These are phyloP conservation scores for Metschnikowia hibisci DNA, from an alignment of 805 yeast species.

Conservation along the genomic window DNA sequence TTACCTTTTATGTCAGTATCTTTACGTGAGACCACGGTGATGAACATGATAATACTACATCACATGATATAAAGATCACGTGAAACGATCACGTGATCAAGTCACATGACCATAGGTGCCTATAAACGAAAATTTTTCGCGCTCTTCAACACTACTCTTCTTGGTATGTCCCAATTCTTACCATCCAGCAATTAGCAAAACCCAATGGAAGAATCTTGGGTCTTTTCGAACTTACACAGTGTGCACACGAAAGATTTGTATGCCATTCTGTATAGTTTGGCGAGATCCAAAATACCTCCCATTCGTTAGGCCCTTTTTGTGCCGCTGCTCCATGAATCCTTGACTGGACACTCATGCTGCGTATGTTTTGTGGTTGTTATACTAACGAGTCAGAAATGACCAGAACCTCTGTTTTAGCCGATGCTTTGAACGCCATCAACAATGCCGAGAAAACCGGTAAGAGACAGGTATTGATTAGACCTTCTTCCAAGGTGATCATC, in stretches of 20 bases:
- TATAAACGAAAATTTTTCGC: neutral
- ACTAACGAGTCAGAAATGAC: conserved; percentile 25
- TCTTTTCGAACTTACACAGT: conserved; percentile 5
- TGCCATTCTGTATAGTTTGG: conserved; percentile 2
- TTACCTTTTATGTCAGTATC: too few species aligned
- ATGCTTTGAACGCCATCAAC: conserved; percentile 35
- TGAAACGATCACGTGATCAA: too few species aligned
- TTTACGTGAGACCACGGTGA: too few species aligned
- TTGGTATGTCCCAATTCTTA: neutral
- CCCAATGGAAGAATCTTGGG: conserved; percentile 18
- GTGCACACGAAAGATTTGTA: neutral
- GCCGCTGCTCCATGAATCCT: conserved; percentile 20
- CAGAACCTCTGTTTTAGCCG: conserved; percentile 36
- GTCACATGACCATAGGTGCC: neutral
- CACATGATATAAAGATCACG: too few species aligned
- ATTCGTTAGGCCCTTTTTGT: neutral
- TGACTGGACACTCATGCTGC: conserved; percentile 23
- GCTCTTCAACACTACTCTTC: neutral
- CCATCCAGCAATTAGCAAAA: conserved; percentile 17
- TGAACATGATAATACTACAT: too few species aligned
- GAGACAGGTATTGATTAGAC: conserved; percentile 36
- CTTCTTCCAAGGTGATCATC: conserved; percentile 33
- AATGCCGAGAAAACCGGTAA: conserved; percentile 37
- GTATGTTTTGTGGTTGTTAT: conserved; percentile 20
- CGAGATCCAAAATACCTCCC: conserved; percentile 14